Base-by-base conservation (phyloP, 192 early-diverging fungal species). In the Thamnidium elegans region DNA sequence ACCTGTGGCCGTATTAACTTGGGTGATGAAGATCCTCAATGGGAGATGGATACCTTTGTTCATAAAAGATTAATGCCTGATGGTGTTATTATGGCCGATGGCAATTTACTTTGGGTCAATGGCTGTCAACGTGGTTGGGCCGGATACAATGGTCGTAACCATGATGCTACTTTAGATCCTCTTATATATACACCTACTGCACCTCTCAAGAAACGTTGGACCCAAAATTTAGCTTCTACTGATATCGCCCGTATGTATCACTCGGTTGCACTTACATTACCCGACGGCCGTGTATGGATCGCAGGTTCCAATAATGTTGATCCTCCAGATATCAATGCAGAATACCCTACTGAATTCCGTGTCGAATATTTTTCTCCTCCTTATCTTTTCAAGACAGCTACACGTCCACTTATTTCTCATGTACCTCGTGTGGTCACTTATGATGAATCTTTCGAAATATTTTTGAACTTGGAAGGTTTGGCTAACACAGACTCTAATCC, bases 211-310 rank as follows among this genome's bases (percentile, higher is more conserved):
- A 19, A 75, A 31, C 75, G 85, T 31, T 74, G 73, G 73, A 77
- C 74, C 31, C 73, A 65, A 19, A 69, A 69, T 7, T 60, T 84
- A 43, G 72, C 65, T 8, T 63, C 77, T 26, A 78, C 79, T n/a
- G 74, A 82, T 50, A 84, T 87, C 73, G 74, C 82, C 1, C 63
- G 86, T 19, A 78, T 88, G 76, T 88, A 88, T 63, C 86, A 88
- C 63, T 85, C 83, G 2, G 77, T 78, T n/a, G 78, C 78, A 4
- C 62, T 73, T 1, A 67, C 66, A 13, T 47, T 86, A 31, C 79
- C 79, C 7, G 84, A 86, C 58, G 85, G 84, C 15, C 69, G 79
- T 15, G 76, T 88, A 42, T 73, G 81, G 67, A 78, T 87, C 31
- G 76, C 81, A 4, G 86, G 85, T 11, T 86, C 83, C 15, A 83